These are phyloP conservation scores for Papiliotrema fonsecae DNA, from an alignment of 1,284 basidiomycete species.

Conservation along the genomic window DNA sequence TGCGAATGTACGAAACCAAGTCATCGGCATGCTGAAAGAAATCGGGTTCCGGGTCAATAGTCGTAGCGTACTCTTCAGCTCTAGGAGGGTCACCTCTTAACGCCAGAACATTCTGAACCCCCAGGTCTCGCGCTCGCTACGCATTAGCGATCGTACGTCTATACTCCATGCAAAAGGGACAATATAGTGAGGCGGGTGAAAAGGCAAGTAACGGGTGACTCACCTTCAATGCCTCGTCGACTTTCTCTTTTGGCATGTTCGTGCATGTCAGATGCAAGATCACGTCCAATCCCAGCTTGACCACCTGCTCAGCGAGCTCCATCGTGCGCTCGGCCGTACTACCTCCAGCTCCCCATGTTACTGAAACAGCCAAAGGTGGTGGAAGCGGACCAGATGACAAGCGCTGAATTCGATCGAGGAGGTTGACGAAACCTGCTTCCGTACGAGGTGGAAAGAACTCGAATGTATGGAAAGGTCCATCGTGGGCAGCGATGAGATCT, in stretches of 20 bases:
- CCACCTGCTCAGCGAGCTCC: constrained; percentile 70
- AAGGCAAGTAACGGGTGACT: constrained; percentile 17
- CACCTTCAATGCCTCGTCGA: constrained; percentile 79
- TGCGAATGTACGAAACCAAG: constrained; percentile 83
- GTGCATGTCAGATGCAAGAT: constrained; percentile 97
- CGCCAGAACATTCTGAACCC: constrained; percentile 87
- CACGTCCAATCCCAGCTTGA: constrained; percentile 56
- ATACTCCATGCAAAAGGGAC: background rate
- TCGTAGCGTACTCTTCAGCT: constrained; percentile 86
- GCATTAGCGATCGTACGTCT: background rate
- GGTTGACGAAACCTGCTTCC: constrained; percentile 83
- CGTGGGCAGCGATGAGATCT: constrained; percentile 7
- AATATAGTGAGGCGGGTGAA: background rate
- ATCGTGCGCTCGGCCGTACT: constrained; percentile 82
- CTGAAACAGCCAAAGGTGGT: constrained; percentile 69
- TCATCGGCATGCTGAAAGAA: constrained; percentile 85
- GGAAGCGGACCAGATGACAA: constrained; percentile 54
- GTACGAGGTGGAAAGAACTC: constrained; percentile 96
- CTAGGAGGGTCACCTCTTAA: constrained; percentile 91
- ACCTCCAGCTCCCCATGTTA: constrained; percentile 98
- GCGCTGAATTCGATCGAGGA: constrained; percentile 72
- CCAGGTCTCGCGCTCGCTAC: constrained; percentile 72
- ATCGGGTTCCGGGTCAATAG: constrained; percentile 73
- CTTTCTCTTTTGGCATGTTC: constrained; percentile 84
- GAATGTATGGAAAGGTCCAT: constrained; percentile 71